phyloP scores from a whole-genome alignment of 306 rosid species.

The Astragalus glycyphyllos region DNA sequence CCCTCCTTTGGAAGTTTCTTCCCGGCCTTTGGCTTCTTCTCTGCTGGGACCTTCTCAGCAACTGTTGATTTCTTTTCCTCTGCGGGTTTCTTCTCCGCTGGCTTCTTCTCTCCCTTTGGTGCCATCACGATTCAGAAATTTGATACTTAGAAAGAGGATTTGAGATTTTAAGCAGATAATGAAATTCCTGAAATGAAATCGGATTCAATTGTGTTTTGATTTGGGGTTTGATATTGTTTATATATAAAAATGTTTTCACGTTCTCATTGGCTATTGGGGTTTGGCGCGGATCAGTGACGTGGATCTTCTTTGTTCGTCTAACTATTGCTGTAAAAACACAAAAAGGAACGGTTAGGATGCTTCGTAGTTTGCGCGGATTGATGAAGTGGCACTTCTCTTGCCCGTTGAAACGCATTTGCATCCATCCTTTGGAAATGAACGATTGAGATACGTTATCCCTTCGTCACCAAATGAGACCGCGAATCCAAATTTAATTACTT shows the following conservation, averaged over 20 bases:
- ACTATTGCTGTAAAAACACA: rapidly evolving
- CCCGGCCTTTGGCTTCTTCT: conserved; percentile 82
- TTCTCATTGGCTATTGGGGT: conserved; percentile 24
- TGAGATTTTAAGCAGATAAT: conserved; percentile 30
- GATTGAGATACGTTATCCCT: neutral
- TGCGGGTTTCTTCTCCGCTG: conserved; percentile 66
- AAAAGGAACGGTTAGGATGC: conserved; percentile 22
- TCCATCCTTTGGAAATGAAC: neutral
- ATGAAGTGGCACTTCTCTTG: neutral
- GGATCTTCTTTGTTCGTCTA: neutral
- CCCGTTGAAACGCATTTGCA: neutral
- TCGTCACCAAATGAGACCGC: too few relatives aligned
- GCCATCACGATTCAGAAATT: conserved; percentile 43
- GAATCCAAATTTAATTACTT: too few relatives aligned
- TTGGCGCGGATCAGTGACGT: conserved; percentile 48
- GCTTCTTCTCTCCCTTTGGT: conserved; percentile 74
- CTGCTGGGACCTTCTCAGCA: conserved; percentile 72
- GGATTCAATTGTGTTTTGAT: neutral
- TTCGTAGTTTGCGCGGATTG: neutral
- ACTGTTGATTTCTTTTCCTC: conserved; percentile 70
- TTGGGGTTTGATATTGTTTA: rapidly evolving
- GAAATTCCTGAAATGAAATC: rapidly evolving
- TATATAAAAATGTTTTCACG: conserved; percentile 28
- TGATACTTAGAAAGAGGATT: neutral
- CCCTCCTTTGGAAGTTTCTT: conserved; percentile 79